These are phyloP conservation scores for Aquilaria malaccensis DNA, from an alignment of 345 rosid genomes.

Conservation along the genomic window DNA sequence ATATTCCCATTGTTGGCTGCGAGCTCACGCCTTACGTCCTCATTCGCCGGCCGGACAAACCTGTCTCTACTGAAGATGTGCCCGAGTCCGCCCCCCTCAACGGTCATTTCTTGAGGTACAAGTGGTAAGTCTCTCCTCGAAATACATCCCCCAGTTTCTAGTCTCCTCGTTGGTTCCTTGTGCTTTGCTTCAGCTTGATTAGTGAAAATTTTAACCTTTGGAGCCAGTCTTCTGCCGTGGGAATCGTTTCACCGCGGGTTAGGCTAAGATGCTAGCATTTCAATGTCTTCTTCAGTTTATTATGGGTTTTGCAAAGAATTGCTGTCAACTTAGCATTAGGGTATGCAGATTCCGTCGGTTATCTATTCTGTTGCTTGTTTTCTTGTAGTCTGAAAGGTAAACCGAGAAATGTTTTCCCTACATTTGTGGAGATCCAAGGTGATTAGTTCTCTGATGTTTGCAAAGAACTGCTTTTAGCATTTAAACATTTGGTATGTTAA, in stretches of 20 bases:
- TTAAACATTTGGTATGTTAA: neutral
- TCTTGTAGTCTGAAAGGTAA: too few relatives aligned
- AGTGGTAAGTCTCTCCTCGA: conserved; percentile 53
- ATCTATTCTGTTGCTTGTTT: too few relatives aligned
- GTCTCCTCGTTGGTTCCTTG: conserved; percentile 1
- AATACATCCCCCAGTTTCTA: neutral
- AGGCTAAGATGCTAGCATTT: neutral
- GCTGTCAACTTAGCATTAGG: neutral
- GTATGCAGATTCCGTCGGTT: too few relatives aligned
- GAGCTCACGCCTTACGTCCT: conserved; percentile 93
- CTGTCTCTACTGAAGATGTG: conserved; percentile 59
- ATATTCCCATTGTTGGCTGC: conserved; percentile 95
- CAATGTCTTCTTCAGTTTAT: neutral
- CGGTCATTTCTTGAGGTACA: conserved; percentile 79
- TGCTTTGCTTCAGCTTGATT: neutral
- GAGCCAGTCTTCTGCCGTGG: neutral
- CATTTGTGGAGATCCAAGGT: too few relatives aligned
- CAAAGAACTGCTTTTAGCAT: neutral
- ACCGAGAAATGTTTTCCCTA: too few relatives aligned
- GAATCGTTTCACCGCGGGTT: neutral
- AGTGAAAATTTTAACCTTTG: neutral
- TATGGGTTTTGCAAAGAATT: neutral
- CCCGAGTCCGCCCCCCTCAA: conserved; percentile 77
- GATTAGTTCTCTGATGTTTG: neutral
- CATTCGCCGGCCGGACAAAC: conserved; percentile 62